Base-by-base conservation (phyloP, 441 rosid genomes). In the Erodium texanum region DNA sequence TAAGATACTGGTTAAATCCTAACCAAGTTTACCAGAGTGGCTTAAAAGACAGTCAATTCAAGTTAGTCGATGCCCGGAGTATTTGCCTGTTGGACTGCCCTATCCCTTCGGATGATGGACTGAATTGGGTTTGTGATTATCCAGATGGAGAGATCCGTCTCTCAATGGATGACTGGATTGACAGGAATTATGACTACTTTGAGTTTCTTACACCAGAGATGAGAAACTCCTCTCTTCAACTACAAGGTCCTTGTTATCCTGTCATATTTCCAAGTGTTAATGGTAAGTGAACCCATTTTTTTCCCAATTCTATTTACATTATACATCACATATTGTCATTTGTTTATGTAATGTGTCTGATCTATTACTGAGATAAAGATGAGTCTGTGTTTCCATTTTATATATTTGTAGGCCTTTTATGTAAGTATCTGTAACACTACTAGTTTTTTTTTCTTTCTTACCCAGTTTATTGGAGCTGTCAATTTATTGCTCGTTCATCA, bases 171-270 rank as follows among this genome's bases (percentile, higher is more conserved):
- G 92, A 94, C 69, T 94, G 99, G 99, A 88, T 91, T 0, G 87
- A 94, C 74, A 88, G 91, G 77, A 87, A 86, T 71, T 93, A 89
- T 2, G 95, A 93, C 78, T 93, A 93, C 80, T 93, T 79, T 75
- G 96, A 93, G 70, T 86, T 93, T 78, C 96, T 93, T 70, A 89
- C 97, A 41, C 91, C 91, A 3, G 97, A 88, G 74, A 91, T 93
- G 99, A 80, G 93, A 56, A 93, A 93, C 78, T 71, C 88, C 0
- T 93, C 99, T 72, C 93, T 89, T 77, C 97, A 87, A 78, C 97
- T 93, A 77, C 96, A 84, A 79, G 99, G 99, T 76, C 99, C 99
- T 70, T 93, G 99, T 77, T 93, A 93, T 80, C 97, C 99, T 48
- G 78, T 93, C 48, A 85, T 93, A 66, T 91, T 91, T 83, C 97